Percentiles rank a stretch among this genome's conserved stretches.
phyloP scores from a whole-genome alignment of 2,329 filamentous ascomycete species.

The Diaporthe vexans region DNA sequence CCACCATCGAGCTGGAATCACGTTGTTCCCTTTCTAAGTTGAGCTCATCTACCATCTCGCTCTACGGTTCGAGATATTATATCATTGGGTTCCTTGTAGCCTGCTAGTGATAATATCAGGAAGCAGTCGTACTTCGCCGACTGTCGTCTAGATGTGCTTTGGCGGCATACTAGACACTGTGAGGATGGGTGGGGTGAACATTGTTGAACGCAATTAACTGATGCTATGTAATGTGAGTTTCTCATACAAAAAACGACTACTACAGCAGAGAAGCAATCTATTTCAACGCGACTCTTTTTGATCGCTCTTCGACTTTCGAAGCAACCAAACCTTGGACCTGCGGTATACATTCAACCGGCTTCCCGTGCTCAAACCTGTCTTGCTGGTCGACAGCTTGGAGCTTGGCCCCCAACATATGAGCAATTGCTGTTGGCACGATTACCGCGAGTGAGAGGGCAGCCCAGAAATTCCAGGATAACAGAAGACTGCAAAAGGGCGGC shows the following conservation, averaged over 20 bases:
- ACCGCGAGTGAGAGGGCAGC: not conserved
- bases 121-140: not conserved
- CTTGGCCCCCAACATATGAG: not conserved
- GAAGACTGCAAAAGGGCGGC: slow-evolving; percentile 33
- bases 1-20: no score
- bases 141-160: not conserved
- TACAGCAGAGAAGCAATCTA: not conserved
- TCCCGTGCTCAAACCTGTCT: not conserved
- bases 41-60: no score
- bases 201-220: no score
- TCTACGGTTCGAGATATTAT: no score
- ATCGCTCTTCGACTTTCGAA: not conserved
- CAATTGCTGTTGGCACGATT: not conserved
- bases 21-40: no score
- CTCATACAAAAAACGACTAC: not conserved
- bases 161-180: not conserved
- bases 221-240: not conserved
- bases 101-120: no score
- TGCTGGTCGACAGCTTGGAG: not conserved
- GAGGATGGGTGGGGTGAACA: no score
- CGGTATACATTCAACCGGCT: no score
- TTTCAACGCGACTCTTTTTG: not conserved
- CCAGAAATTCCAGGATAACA: slow-evolving; percentile 40
- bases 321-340: no score
- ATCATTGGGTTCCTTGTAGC: no score